These are phyloP conservation scores for Pichia inconspicua DNA, from an alignment of 1,139 yeast genomes.

Conservation along the genomic window DNA sequence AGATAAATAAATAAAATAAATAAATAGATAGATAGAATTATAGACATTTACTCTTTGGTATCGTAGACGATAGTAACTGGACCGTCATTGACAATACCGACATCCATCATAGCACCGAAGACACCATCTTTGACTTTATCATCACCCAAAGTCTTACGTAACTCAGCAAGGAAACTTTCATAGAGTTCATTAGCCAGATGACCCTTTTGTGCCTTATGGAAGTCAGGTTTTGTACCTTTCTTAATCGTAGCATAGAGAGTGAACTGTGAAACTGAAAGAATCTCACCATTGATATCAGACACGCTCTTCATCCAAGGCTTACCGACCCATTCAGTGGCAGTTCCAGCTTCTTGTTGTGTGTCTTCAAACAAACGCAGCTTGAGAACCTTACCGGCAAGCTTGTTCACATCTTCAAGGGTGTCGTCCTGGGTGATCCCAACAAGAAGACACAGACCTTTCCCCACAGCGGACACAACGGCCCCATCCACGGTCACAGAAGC, in stretches of 20 bases:
- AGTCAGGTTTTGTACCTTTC: conserved; percentile 91
- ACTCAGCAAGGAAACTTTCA: conserved; percentile 45
- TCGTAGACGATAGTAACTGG: conserved; percentile 73
- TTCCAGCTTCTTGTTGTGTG: conserved; percentile 30
- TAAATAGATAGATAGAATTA: not conserved
- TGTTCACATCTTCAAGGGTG: conserved; percentile 61
- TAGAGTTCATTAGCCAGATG: conserved; percentile 62
- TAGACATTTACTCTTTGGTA: conserved; percentile 34
- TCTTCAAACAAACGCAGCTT: conserved; percentile 70
- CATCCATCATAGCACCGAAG: conserved; percentile 98
- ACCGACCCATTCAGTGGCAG: conserved; percentile 31
- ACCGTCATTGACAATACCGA: conserved; percentile 74
- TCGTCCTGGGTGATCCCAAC: conserved; percentile 82
- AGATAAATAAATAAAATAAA: too few species aligned
- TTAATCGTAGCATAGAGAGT: conserved; percentile 76
- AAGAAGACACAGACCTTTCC: conserved; percentile 66
- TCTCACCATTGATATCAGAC: conserved; percentile 50
- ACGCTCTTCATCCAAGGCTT: conserved; percentile 55
- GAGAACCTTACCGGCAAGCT: conserved; percentile 59
- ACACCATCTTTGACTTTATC: conserved; percentile 72
- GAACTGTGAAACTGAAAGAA: conserved; percentile 76
- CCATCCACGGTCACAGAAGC: conserved; percentile 84
- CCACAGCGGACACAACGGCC: conserved; percentile 60
- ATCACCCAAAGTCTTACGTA: conserved; percentile 44
- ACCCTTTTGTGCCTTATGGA: conserved; percentile 83